These are phyloP conservation scores for Cytidiella melzeri DNA, from an alignment of 768 basidiomycete species.

Conservation along the genomic window DNA sequence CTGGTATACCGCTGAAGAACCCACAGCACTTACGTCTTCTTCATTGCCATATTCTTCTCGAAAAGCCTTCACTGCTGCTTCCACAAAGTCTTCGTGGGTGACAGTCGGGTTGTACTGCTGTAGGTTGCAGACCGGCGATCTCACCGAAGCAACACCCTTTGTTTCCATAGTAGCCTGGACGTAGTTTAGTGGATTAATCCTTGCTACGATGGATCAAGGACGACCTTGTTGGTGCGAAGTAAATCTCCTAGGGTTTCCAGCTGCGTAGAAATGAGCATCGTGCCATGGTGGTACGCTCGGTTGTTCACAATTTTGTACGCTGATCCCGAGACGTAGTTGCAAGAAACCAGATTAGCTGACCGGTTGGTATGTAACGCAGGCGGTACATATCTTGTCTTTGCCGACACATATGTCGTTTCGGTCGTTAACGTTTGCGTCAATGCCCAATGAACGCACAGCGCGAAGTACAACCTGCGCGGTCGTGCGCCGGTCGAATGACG, in stretches of 20 bases:
- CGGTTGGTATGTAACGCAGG: no score
- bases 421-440: constrained; percentile 78
- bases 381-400: constrained; percentile 80
- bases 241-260: constrained; percentile 68
- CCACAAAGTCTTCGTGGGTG: constrained; percentile 65
- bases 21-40: constrained; percentile 25
- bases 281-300: constrained; percentile 95
- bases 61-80: constrained; percentile 67
- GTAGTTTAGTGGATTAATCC: constrained; percentile 6
- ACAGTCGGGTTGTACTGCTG: constrained; percentile 42
- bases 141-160: constrained; percentile 84
- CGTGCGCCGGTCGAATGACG: constrained; percentile 68
- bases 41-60: constrained; percentile 43
- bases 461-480: constrained; percentile 75
- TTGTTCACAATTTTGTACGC: constrained; percentile 93
- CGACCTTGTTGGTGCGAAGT: constrained; percentile 60
- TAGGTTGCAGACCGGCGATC: constrained; percentile 89
- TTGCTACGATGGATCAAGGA: neutral
- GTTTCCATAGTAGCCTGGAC: constrained; percentile 71
- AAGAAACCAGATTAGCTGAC: constrained; percentile 6
- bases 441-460: constrained; percentile 70
- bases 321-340: constrained; percentile 83
- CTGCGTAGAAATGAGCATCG: constrained; percentile 89
- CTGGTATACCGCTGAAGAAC: neutral
- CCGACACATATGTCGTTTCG: constrained; percentile 89